Base-by-base conservation (phyloP, 2,329 filamentous ascomycete genomes). In the Plectosphaerella cucumerina region DNA sequence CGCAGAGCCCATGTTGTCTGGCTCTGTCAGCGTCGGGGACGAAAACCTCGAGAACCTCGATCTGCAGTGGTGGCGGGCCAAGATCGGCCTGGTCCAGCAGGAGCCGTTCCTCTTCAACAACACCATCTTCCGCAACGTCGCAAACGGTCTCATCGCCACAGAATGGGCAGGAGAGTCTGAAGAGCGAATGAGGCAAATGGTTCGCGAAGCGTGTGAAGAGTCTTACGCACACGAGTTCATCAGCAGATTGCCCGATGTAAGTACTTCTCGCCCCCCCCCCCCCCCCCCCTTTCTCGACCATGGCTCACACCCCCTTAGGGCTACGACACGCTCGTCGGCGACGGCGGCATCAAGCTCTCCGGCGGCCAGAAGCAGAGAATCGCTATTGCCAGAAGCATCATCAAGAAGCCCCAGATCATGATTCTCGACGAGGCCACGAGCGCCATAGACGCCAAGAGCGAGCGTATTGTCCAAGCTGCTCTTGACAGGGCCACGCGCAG, bases 291-390 rank as follows among this genome's bases (percentile, higher is more conserved):
- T 17, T 31, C 11, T 21, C 3, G 2, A n/a, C 37, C 34, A 33
- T 11, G 31, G 15, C 12, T 46, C 56, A 65, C 21, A 50, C 31
- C 21, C n/a, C 15, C 39, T 8, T 44, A 88, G 71, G 81, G 83
- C 2, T 92, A 92, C 61, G 77, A 86, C 5, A 90, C 89, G 0
- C 68, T 80, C 9, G 89, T 94, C 1, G 90, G 90, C 1, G 89
- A 93, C 61, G 80, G 80, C 23, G 90, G 90, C 5, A 85, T 87
- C 45, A 90, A 89, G 62, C 72, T 95, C 1, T 90, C 86, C 11
- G 87, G 89, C n/a, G 90, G 90, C 1, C 90, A 96, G 64, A 81
- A 89, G n/a, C 90, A 95, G 64, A 81, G 90, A 5, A 78, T 95
- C 21, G 87, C 88, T 2, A 91, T 91, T 54, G 87, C 88, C 1